phyloP scores from a whole-genome alignment of 2,329 filamentous ascomycete species.

The Verticillium albo-atrum region DNA sequence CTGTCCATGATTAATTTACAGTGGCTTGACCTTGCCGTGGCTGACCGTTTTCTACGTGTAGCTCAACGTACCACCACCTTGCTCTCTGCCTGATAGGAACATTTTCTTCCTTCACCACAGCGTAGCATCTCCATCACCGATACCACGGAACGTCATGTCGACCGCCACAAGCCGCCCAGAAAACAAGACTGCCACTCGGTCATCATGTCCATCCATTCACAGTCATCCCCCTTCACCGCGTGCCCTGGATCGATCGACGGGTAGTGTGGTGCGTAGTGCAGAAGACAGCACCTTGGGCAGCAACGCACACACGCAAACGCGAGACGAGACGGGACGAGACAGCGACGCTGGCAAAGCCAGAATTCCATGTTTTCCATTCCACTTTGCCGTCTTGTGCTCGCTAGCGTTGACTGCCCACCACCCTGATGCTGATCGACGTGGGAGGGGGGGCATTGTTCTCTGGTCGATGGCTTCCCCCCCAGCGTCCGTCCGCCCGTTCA shows the following conservation, averaged over 20 bases:
- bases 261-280: background rate
- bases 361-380: conserved; percentile 3
- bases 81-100: too few species aligned
- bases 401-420: background rate
- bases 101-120: too few species aligned
- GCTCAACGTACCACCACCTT: too few species aligned
- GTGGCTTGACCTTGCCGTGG: too few species aligned
- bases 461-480: background rate
- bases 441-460: too few species aligned
- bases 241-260: background rate
- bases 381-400: background rate
- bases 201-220: too few species aligned
- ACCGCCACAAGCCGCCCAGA: background rate
- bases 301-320: background rate
- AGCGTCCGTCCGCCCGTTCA: background rate
- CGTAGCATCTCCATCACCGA: too few species aligned
- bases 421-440: background rate
- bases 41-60: too few species aligned
- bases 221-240: background rate
- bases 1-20: too few species aligned
- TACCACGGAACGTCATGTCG: background rate
- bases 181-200: background rate
- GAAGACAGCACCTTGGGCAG: background rate
- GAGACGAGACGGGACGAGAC: background rate
- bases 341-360: conserved; percentile 1